A percentile compares a stretch with the other conserved stretches of the same genome.
phyloP scores from a whole-genome alignment of 148 eudicot genomes.

The Beta vulgaris region DNA sequence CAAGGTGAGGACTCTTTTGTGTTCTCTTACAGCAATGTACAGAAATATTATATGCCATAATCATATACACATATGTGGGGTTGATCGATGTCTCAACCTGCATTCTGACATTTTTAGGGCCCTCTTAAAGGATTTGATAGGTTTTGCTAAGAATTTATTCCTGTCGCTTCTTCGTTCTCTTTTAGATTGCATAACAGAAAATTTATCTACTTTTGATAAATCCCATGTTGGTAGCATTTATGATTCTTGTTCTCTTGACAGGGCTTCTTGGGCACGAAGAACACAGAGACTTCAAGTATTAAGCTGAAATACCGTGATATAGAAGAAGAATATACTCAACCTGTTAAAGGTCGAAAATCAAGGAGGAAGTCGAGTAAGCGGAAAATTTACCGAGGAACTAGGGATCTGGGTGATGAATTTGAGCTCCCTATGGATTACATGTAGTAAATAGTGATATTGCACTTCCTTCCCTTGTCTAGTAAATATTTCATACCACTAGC shows the following conservation, averaged over 20 bases:
- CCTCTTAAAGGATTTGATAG: background rate
- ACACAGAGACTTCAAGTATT: slow-evolving; percentile 21
- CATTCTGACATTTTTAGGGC: background rate
- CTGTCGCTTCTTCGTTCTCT: background rate
- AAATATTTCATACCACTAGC: background rate
- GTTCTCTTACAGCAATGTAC: background rate
- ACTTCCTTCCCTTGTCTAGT: background rate
- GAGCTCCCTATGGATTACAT: slow-evolving; percentile 70
- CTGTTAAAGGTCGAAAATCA: slow-evolving; percentile 19
- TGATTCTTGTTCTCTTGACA: slow-evolving; percentile 17
- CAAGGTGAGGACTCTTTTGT: slow-evolving; percentile 39
- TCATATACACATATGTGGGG: background rate
- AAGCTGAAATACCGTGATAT: slow-evolving; percentile 29
- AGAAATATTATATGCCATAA: background rate
- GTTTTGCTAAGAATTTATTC: background rate
- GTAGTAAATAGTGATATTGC: slow-evolving; percentile 17
- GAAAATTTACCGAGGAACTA: slow-evolving; percentile 21
- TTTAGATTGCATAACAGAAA: background rate
- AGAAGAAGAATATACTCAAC: slow-evolving; percentile 23
- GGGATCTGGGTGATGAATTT: slow-evolving; percentile 39
- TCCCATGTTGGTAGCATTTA: background rate
- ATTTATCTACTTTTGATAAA: background rate
- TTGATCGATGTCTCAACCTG: background rate
- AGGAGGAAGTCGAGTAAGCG: slow-evolving; percentile 30
- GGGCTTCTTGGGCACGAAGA: slow-evolving; percentile 53